Conservation (phyloP, 768 basidiomycete genomes). For the Holtermanniella nyarrowii region DNA sequence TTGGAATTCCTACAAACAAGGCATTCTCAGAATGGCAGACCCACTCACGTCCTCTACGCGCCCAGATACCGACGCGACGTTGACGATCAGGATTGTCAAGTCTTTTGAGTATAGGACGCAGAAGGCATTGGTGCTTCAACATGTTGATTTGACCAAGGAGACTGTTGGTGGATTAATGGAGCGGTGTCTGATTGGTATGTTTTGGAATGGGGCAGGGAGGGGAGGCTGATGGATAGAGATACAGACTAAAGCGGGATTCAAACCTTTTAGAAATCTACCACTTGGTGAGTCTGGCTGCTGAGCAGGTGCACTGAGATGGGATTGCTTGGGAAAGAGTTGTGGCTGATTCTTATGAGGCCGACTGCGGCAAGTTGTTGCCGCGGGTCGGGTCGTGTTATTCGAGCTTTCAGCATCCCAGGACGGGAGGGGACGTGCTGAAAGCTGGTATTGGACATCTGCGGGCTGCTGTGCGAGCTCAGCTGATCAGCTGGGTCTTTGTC, state of each 20-base stretch:
- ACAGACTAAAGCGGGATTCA: slow-evolving; percentile 54
- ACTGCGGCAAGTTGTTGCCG: too few relatives aligned
- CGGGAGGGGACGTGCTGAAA: too few relatives aligned
- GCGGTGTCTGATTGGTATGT: slow-evolving; percentile 41
- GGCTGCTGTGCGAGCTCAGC: too few relatives aligned
- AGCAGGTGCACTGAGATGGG: too few relatives aligned
- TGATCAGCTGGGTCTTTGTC: too few relatives aligned
- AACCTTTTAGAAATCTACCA: slow-evolving; percentile 64
- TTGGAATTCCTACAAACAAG: too few relatives aligned
- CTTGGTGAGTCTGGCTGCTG: slow-evolving; percentile 62
- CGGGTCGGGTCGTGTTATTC: too few relatives aligned
- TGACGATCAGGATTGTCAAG: slow-evolving; percentile 89
- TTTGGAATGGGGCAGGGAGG: neutral
- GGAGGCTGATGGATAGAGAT: neutral
- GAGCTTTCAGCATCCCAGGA: too few relatives aligned
- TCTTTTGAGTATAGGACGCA: slow-evolving; percentile 88
- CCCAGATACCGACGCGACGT: slow-evolving; percentile 56
- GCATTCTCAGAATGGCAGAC: neutral
- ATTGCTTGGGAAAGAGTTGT: too few relatives aligned
- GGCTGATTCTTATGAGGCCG: too few relatives aligned
- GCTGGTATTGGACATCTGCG: too few relatives aligned
- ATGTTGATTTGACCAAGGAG: slow-evolving; percentile 65
- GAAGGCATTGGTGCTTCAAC: slow-evolving; percentile 70
- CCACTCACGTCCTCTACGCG: slow-evolving; percentile 15
- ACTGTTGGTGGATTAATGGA: slow-evolving; percentile 74